These are phyloP conservation scores for Croton setiger DNA, from an alignment of 441 rosid genomes.

Conservation along the genomic window DNA sequence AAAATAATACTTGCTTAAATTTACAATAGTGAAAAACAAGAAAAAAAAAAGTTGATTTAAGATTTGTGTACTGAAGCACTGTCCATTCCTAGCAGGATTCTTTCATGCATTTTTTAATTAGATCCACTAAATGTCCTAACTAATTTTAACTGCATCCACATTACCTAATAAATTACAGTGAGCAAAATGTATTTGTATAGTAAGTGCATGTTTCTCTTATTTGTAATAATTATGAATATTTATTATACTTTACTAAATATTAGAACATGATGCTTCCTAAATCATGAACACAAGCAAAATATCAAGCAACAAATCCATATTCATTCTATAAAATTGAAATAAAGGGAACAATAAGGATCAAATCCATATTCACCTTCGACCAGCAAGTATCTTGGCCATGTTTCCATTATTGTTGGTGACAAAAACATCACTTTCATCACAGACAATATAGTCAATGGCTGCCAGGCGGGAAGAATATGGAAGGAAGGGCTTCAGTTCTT, in stretches of 20 bases:
- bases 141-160: background rate
- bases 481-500: constrained; percentile 73
- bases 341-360: too few relatives aligned
- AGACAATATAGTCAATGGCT: constrained; percentile 84
- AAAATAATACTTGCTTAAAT: background rate
- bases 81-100: background rate
- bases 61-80: background rate
- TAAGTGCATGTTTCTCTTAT: background rate
- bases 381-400: constrained; percentile 98
- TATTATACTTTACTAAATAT: background rate
- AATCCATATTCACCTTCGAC: constrained; percentile 68
- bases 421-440: constrained; percentile 92
- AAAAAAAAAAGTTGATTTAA: background rate
- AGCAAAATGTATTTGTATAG: background rate
- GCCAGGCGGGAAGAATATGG: constrained; percentile 91
- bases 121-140: background rate
- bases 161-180: too few relatives aligned
- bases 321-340: background rate
- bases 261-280: background rate
- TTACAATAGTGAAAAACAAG: background rate
- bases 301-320: background rate
- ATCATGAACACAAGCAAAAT: background rate
- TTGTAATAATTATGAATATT: background rate
- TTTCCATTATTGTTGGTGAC: constrained; percentile 95
- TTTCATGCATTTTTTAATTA: constrained; percentile 2